phyloP scores from a whole-genome alignment of 192 early-diverging fungal species.

The Entomortierella parvispora region DNA sequence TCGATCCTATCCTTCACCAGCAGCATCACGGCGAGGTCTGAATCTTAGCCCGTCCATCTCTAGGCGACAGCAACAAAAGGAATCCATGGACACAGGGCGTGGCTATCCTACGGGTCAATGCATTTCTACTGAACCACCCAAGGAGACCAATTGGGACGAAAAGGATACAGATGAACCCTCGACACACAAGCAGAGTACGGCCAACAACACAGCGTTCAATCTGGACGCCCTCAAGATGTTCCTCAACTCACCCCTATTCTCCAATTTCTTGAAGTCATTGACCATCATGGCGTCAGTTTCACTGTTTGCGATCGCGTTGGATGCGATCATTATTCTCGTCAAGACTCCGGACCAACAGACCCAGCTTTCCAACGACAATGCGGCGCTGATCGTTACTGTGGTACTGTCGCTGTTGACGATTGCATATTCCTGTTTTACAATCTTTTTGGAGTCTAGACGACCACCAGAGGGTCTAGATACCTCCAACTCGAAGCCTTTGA shows the following conservation, averaged over 20 bases:
- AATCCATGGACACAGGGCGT: conserved; percentile 12
- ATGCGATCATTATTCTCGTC: conserved; percentile 27
- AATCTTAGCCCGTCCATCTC: background rate
- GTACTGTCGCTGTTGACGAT: conserved; percentile 35
- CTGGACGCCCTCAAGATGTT: conserved; percentile 32
- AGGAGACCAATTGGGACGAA: conserved; percentile 42
- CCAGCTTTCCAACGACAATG: conserved; percentile 32
- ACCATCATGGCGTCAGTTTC: conserved; percentile 36
- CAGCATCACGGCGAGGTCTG: background rate
- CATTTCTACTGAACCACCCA: conserved; percentile 21
- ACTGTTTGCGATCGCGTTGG: conserved; percentile 36
- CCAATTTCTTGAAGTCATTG: conserved; percentile 31
- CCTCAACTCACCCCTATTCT: conserved; percentile 47
- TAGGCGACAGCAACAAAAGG: conserved; percentile 13
- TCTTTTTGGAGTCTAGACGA: conserved; percentile 47
- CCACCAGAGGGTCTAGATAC: conserved; percentile 41
- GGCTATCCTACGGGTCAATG: conserved; percentile 47
- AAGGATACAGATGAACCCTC: conserved; percentile 24
- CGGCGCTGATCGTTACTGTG: conserved; percentile 26
- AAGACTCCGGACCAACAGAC: conserved; percentile 12
- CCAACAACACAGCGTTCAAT: conserved; percentile 46
- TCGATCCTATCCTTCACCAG: background rate
- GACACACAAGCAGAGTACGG: background rate
- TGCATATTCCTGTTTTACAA: conserved; percentile 48
- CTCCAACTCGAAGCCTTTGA: conserved; percentile 38